Percentiles rank a stretch among this genome's conserved stretches.
phyloP scores from a whole-genome alignment of 495 filamentous ascomycete species.

The Geoglossum glabrum region DNA sequence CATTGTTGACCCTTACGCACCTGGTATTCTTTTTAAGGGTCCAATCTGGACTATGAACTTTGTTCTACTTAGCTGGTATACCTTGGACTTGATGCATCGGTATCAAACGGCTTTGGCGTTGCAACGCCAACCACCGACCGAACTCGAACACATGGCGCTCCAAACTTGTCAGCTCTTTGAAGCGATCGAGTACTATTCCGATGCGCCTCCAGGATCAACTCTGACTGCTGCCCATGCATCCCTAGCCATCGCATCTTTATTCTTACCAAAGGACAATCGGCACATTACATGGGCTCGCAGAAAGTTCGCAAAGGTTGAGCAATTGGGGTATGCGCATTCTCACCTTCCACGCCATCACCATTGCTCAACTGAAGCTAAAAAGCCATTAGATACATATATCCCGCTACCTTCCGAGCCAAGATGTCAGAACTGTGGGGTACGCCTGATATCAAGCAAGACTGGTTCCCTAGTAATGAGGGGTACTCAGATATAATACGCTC shows the following conservation, averaged over 20 bases:
- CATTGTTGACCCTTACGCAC: constrained; percentile 51
- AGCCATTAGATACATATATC: constrained; percentile 53
- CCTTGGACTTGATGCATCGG: constrained; percentile 59
- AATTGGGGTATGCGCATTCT: constrained; percentile 46
- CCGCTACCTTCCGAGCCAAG: constrained; percentile 46
- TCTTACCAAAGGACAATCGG: constrained; percentile 49
- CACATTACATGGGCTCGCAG: constrained; percentile 68
- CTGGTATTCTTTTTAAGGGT: constrained; percentile 43
- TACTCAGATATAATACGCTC: constrained; percentile 49
- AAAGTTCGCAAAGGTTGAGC: constrained; percentile 62
- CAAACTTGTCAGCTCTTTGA: constrained; percentile 60
- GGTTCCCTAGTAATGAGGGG: constrained; percentile 71
- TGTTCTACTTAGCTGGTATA: constrained; percentile 55
- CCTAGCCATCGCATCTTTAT: constrained; percentile 55
- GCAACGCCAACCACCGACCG: constrained; percentile 27
- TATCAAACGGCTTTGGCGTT: constrained; percentile 41
- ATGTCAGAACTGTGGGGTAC: constrained; percentile 55
- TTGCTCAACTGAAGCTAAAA: not conserved
- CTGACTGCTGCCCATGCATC: constrained; percentile 55
- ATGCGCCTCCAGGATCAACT: constrained; percentile 44
- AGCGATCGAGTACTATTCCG: constrained; percentile 50
- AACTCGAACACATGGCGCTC: constrained; percentile 39
- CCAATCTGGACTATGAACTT: constrained; percentile 55
- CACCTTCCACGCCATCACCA: not conserved
- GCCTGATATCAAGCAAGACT: constrained; percentile 39